Evolutionary conservation across 768 basidiomycete species (phyloP).

Genomic region (Punctularia strigosozonata): DNA sequence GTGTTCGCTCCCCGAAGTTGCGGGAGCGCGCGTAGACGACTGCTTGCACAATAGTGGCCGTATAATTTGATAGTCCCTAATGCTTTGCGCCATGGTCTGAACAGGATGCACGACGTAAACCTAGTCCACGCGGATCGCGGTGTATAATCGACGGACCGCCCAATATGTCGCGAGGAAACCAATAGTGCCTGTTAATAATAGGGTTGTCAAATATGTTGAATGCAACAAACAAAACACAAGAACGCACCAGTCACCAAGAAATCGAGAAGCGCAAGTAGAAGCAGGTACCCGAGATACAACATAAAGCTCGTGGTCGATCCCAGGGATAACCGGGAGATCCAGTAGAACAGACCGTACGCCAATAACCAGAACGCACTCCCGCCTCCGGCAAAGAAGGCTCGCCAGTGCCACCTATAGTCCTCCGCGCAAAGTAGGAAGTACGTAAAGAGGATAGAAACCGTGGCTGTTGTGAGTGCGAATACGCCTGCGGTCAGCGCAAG

Average conservation of each 20-base stretch:
- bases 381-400: conserved; percentile 84
- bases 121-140: conserved; percentile 68
- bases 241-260: conserved; percentile 77
- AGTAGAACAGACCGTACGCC: conserved; percentile 81
- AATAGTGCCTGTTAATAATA: conserved; percentile 55
- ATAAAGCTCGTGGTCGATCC: conserved; percentile 71
- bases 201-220: neutral
- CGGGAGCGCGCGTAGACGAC: too few species aligned
- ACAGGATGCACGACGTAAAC: conserved; percentile 1
- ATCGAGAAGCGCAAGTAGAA: conserved; percentile 69
- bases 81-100: too few species aligned
- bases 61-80: too few species aligned
- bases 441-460: conserved; percentile 78
- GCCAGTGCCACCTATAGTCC: conserved; percentile 99
- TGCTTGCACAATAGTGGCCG: too few species aligned
- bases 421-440: conserved; percentile 92
- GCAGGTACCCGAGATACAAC: conserved; percentile 85
- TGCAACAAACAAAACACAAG: neutral
- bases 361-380: conserved; percentile 89
- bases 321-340: conserved; percentile 77
- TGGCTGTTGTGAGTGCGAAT: conserved; percentile 79
- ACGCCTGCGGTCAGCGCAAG: conserved; percentile 77
- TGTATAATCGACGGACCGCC: conserved; percentile 79
- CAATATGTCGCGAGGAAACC: conserved; percentile 88
- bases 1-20: too few species aligned